Base-by-base conservation (phyloP, 2,329 filamentous ascomycete species). In the Trichoderma simmonsii region DNA sequence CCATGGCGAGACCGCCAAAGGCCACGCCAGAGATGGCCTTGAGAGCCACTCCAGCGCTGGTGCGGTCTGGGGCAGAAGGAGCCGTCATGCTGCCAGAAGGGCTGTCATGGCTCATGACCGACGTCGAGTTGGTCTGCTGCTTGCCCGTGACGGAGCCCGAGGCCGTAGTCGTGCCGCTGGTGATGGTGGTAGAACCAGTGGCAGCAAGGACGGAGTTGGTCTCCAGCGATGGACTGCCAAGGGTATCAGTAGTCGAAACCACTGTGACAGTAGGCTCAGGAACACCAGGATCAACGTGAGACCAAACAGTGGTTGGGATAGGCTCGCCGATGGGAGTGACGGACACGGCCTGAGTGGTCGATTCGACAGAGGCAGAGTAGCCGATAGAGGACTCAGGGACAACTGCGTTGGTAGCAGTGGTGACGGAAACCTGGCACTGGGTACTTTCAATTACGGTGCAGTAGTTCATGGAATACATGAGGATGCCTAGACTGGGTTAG, bases 401-500 rank as follows among this genome's bases (percentile, higher is more conserved):
- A n/a, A 72, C 59, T n/a, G 39, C 71, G 26, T 66, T 73, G 39
- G 57, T 62, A 56, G 72, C 77, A 54, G 76, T 80, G 30, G 79
- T 79, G 64, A 78, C 75, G 62, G 77, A 75, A 61, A 78, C 73
- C 36, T 76, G 73, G 75, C 82, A 83, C 67, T 77, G 74, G 36
- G 81, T 82, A 71, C 77, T 77, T 32, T 80, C 77, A 32, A 81
- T 74, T 64, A 82, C 72, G 73, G 77, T 78, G 77, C 82, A 83
- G 69, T 80, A 74, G 75, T 81, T 82, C 74, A 81, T 77, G 32
- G 80, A 78, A 74, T 80, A 80, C 57, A 82, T 73, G 34, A 80
- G 67, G 26, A 75, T 74, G 3, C 80, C 81, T 82, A 70, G 18
- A 60, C 71, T 62, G 43, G 57, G 57, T 62, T 26, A 30, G 48